Percentiles rank a stretch among this genome's conserved stretches.
phyloP scores from a whole-genome alignment of 352 stramenopile genomes.

The Phytopythium delawarense region DNA sequence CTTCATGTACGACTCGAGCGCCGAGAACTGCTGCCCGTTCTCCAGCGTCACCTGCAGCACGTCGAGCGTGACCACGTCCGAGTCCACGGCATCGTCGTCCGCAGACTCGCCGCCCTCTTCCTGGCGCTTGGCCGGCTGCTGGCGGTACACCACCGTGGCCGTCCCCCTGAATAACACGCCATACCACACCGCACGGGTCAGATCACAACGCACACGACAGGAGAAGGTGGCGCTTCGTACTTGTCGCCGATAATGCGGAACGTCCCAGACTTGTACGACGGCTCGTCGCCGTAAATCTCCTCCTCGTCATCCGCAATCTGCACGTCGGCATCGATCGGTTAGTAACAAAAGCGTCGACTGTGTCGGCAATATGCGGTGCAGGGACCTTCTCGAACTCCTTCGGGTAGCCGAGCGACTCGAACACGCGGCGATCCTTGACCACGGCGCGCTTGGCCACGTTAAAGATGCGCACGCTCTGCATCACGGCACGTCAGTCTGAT shows the following conservation, averaged over 20 bases:
- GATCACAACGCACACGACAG: not conserved
- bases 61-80: conserved; percentile 52
- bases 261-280: conserved; percentile 20
- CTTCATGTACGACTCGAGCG: conserved; percentile 50
- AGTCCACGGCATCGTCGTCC: conserved; percentile 9
- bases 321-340: not conserved
- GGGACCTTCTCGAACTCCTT: conserved; percentile 54
- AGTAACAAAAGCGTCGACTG: not conserved
- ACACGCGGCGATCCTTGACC: conserved; percentile 69
- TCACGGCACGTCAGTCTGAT: not conserved
- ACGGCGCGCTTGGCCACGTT: conserved; percentile 77
- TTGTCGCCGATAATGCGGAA: conserved; percentile 60
- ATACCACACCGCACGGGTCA: not conserved
- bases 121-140: conserved; percentile 14
- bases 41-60: conserved; percentile 36
- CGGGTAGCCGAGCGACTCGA: conserved; percentile 67
- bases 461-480: conserved; percentile 54
- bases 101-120: conserved; percentile 11
- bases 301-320: conserved; percentile 13
- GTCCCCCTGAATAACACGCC: conserved; percentile 20
- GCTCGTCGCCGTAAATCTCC: conserved; percentile 9
- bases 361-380: not conserved
- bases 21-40: conserved; percentile 54
- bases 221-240: conserved; percentile 14
- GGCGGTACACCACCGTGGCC: conserved; percentile 47